Conservation (phyloP, 257 asterid species). For the Salvia splendens region DNA sequence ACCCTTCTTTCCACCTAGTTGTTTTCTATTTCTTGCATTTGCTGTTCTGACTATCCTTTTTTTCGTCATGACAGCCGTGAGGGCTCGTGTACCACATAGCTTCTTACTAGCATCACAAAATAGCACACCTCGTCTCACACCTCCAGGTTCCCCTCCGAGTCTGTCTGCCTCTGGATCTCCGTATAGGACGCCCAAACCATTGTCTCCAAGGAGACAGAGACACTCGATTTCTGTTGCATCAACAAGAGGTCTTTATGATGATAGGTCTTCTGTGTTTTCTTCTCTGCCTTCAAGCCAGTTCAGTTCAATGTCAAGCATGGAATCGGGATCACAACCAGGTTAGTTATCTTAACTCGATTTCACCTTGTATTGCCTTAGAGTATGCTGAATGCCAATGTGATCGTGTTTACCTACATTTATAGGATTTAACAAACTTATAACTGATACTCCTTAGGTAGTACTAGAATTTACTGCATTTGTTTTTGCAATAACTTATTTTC, state of each 20-base stretch:
- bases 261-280: constrained; percentile 62
- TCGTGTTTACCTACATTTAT: too few species aligned
- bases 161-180: constrained; percentile 86
- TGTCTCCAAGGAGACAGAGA: constrained; percentile 77
- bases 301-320: constrained; percentile 74
- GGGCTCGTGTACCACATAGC: constrained; percentile 65
- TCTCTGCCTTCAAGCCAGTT: constrained; percentile 60
- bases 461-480: background rate
- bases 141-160: constrained; percentile 87
- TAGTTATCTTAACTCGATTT: constrained; percentile 23
- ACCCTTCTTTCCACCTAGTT: background rate
- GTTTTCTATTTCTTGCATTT: background rate
- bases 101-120: constrained; percentile 74
- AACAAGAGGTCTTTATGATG: constrained; percentile 72
- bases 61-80: constrained; percentile 37
- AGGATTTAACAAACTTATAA: too few species aligned
- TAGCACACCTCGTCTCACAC: constrained; percentile 81
- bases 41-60: constrained; percentile 14
- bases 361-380: background rate
- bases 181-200: constrained; percentile 66
- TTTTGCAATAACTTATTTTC: background rate
- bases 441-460: background rate
- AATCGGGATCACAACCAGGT: constrained; percentile 83
- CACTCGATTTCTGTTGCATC: constrained; percentile 72
- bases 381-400: too few species aligned